phyloP scores from a whole-genome alignment of 2,329 filamentous ascomycete genomes.

The Esteya vermicola region DNA sequence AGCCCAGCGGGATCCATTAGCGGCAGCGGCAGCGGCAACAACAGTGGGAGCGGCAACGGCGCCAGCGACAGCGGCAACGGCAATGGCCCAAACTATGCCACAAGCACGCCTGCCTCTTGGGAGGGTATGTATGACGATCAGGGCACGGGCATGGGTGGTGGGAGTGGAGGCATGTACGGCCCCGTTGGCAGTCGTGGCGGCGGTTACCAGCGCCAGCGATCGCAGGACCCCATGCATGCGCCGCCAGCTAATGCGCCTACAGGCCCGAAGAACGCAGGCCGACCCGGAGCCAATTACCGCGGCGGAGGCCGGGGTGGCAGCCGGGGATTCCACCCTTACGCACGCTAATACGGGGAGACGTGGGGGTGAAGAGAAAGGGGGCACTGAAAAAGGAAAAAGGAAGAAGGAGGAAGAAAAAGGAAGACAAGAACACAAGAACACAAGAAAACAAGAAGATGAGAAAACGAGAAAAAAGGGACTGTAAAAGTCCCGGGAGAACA shows the following conservation, averaged over 20 bases:
- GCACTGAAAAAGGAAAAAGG: no score
- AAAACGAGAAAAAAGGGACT: background rate
- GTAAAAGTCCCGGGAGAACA: background rate
- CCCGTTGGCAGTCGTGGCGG: constrained; percentile 20
- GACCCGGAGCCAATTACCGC: constrained; percentile 83
- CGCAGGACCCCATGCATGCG: constrained; percentile 35
- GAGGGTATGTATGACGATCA: constrained; percentile 96
- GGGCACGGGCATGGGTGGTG: constrained; percentile 17
- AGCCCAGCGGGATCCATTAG: background rate
- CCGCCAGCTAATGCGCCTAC: constrained; percentile 78
- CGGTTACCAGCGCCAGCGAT: constrained; percentile 15
- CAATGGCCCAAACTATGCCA: no score
- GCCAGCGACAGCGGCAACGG: constrained; percentile 16
- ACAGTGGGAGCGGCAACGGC: constrained; percentile 2
- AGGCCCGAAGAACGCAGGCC: constrained; percentile 88
- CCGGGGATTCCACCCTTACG: constrained; percentile 71
- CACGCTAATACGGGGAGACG: constrained; percentile 14
- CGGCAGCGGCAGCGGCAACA: constrained; percentile 11
- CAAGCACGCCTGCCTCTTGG: constrained; percentile 64
- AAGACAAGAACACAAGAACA: background rate
- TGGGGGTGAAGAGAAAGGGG: background rate
- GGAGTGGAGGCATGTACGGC: constrained; percentile 17
- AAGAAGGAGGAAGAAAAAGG: no score
- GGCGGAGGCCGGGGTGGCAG: constrained; percentile 53
- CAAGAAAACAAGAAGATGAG: background rate